Percentiles rank a stretch among this genome's conserved stretches.
Conservation (phyloP, 2,329 filamentous ascomycete species). For the Beauveria pseudobassiana region DNA sequence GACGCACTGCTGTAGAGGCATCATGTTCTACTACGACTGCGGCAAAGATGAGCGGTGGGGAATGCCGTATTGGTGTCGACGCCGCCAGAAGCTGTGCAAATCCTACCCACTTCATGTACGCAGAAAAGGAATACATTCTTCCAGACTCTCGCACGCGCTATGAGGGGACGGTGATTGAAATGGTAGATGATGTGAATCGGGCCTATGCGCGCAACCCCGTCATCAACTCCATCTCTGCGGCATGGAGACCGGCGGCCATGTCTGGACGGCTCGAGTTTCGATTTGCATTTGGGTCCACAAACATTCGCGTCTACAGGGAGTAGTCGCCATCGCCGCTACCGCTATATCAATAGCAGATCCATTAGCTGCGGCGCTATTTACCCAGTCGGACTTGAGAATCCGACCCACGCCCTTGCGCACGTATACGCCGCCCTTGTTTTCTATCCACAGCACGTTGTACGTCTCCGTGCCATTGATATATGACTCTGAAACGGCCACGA, state of each 20-base stretch:
- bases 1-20: background rate
- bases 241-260: background rate
- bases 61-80: conserved; percentile 6
- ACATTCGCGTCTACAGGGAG: background rate
- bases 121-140: background rate
- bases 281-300: conserved; percentile 1
- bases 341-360: conserved; percentile 1
- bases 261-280: background rate
- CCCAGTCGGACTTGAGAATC: conserved; percentile 7
- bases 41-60: background rate
- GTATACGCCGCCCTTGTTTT: background rate
- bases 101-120: background rate
- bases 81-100: background rate
- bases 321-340: background rate
- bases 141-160: conserved; percentile 1
- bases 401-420: conserved; percentile 8
- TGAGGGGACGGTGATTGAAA: background rate
- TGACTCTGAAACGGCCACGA: conserved; percentile 6
- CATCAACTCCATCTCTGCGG: background rate
- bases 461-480: conserved; percentile 2
- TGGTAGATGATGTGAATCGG: background rate
- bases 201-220: background rate
- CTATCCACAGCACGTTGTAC: conserved; percentile 7
- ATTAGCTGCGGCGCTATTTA: background rate
- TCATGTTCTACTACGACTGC: conserved; percentile 2